Percentiles rank a stretch among this genome's conserved stretches.
These are phyloP conservation scores for Lentithecium fluviatile DNA, from an alignment of 495 filamentous ascomycete genomes.

Conservation along the genomic window DNA sequence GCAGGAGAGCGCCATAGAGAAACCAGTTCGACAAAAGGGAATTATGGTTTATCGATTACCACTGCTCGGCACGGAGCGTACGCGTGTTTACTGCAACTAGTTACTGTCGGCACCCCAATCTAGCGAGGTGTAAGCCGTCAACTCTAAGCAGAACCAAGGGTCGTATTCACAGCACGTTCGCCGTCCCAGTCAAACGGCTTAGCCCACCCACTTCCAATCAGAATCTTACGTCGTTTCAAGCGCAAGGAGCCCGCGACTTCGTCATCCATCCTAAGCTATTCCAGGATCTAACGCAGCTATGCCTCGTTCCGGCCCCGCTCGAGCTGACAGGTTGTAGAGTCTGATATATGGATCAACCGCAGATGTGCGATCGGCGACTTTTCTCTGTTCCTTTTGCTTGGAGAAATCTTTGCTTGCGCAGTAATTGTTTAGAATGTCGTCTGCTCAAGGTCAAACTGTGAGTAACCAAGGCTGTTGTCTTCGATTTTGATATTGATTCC, in stretches of 20 bases:
- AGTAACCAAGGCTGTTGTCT: not conserved
- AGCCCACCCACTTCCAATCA: constrained; percentile 2
- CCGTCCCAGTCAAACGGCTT: not conserved
- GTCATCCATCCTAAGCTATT: constrained; percentile 13
- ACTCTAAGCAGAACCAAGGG: not conserved
- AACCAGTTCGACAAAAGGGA: not conserved
- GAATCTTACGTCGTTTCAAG: not conserved
- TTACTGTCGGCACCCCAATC: not conserved
- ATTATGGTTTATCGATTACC: not conserved
- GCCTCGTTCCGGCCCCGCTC: not conserved
- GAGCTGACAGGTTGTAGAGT: constrained; percentile 2
- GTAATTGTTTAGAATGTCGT: constrained; percentile 3
- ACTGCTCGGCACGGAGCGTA: not conserved
- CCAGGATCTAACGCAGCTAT: constrained; percentile 8
- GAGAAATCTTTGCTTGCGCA: not conserved
- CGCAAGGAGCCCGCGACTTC: constrained; percentile 5
- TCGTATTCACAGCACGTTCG: not conserved
- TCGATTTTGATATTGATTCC: not conserved
- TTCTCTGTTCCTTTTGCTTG: not conserved
- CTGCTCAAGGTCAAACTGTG: not conserved
- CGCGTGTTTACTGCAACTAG: not conserved
- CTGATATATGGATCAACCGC: constrained; percentile 14
- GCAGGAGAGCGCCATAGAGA: not conserved
- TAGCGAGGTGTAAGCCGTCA: not conserved
- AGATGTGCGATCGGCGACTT: not conserved